A percentile compares a stretch with the other conserved stretches of the same genome.
phyloP scores from a whole-genome alignment of 2,329 filamentous ascomycete species.

The Verticillium isaacii region DNA sequence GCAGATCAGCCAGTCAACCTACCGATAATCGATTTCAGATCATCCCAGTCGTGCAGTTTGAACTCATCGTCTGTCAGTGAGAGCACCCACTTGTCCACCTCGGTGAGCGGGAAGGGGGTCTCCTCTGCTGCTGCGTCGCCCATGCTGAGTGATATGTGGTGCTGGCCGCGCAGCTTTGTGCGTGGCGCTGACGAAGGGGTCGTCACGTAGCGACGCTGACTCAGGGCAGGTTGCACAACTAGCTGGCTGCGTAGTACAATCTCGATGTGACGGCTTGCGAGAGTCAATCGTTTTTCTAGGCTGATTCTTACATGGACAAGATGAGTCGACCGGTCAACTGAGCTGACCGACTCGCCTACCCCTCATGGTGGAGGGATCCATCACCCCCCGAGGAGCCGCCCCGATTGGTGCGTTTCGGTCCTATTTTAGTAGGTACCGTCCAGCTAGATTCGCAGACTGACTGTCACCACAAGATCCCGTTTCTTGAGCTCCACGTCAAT shows the following conservation, averaged over 20 bases:
- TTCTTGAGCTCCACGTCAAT: too few species aligned
- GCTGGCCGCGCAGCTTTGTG: not conserved
- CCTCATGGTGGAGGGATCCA: not conserved
- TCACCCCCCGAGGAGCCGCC: not conserved
- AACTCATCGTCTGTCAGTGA: slow-evolving; percentile 67
- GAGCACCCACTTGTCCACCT: slow-evolving; percentile 52
- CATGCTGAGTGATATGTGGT: slow-evolving; percentile 24
- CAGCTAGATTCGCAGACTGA: too few species aligned
- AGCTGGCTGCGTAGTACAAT: too few species aligned
- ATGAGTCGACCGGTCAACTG: not conserved
- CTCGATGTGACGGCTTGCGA: not conserved
- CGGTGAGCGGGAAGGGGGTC: slow-evolving; percentile 54
- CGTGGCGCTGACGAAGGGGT: too few species aligned
- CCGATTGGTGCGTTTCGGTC: not conserved
- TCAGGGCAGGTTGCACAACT: not conserved
- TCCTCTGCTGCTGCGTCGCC: slow-evolving; percentile 33
- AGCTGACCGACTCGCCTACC: not conserved
- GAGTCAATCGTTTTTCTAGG: not conserved
- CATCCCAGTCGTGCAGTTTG: slow-evolving; percentile 66
- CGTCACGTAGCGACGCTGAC: too few species aligned
- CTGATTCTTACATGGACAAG: not conserved
- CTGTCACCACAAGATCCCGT: too few species aligned
- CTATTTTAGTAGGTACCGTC: not conserved
- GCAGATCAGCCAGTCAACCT: slow-evolving; percentile 16
- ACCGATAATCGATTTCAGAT: slow-evolving; percentile 65